Percentiles rank a stretch among this genome's conserved stretches.
Evolutionary conservation across 1,284 basidiomycete species (phyloP).

Genomic region (Xanthoconium separans): DNA sequence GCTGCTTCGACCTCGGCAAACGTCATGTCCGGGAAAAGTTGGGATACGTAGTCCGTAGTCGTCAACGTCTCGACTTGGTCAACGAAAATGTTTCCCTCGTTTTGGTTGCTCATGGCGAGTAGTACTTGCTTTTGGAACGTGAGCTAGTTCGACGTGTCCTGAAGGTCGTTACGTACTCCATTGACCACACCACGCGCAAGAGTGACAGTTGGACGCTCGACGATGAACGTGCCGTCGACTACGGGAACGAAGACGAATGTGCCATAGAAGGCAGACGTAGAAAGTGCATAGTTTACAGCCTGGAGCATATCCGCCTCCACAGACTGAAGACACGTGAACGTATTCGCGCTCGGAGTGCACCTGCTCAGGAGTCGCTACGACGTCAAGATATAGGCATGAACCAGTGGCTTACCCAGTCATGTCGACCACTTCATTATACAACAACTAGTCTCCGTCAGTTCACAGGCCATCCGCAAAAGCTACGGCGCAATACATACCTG

Average conservation of each 20-base stretch:
- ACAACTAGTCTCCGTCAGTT: conserved; percentile 9
- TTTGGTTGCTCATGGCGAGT: conserved; percentile 9
- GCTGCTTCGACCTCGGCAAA: conserved; percentile 6
- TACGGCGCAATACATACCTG: conserved; percentile 7
- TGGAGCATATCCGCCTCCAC: conserved; percentile 21
- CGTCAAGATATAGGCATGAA: neutral
- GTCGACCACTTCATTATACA: conserved; percentile 20
- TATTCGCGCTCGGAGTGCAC: conserved; percentile 21
- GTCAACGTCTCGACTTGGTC: conserved; percentile 8
- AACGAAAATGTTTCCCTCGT: conserved; percentile 20
- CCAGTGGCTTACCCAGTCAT: conserved; percentile 15
- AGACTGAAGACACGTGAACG: conserved; percentile 27
- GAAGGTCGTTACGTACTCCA: neutral
- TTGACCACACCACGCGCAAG: conserved; percentile 20
- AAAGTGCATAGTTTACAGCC: conserved; percentile 18
- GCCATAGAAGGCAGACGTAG: conserved; percentile 22
- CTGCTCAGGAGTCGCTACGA: conserved; percentile 3
- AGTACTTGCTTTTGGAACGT: conserved; percentile 7
- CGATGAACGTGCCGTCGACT: conserved; percentile 35
- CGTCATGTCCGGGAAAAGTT: conserved; percentile 21
- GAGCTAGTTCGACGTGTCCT: neutral
- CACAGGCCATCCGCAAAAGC: neutral
- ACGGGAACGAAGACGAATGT: conserved; percentile 32
- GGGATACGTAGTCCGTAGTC: conserved; percentile 15
- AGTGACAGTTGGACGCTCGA: conserved; percentile 29